Evolutionary conservation across 2,329 filamentous ascomycete genomes (phyloP).

Genomic region (Pezicula neosporulosa): DNA sequence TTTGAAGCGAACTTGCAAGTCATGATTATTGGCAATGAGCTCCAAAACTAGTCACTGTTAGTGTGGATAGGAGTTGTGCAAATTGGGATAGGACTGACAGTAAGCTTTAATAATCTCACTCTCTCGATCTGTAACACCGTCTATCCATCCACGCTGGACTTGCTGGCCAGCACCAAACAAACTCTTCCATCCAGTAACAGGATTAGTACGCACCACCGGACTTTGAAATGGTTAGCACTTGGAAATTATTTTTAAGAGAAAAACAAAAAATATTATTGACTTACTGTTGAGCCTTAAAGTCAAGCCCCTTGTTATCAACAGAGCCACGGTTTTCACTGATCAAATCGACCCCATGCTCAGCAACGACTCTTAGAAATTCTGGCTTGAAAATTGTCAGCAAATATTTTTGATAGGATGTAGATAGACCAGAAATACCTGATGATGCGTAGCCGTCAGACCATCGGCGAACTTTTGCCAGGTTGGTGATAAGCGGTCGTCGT

Average conservation of each 20-base stretch:
- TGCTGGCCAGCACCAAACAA: constrained; percentile 36
- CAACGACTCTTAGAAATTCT: constrained; percentile 13
- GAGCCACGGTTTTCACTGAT: constrained; percentile 45
- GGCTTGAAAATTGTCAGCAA: constrained; percentile 3
- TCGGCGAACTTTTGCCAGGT: constrained; percentile 11
- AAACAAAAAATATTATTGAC: neutral
- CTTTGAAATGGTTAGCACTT: constrained; percentile 1
- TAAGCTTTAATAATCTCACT: constrained; percentile 34
- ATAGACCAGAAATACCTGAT: constrained; percentile 5
- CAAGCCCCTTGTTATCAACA: constrained; percentile 13
- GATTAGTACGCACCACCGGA: constrained; percentile 57
- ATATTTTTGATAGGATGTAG: too few relatives aligned
- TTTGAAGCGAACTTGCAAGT: constrained; percentile 51
- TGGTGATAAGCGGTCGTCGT: constrained; percentile 8
- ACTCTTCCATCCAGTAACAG: constrained; percentile 50
- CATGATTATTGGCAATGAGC: constrained; percentile 51
- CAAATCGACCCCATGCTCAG: constrained; percentile 30
- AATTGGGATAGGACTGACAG: constrained; percentile 3
- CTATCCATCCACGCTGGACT: constrained; percentile 48
- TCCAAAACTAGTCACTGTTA: constrained; percentile 28
- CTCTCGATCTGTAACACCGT: constrained; percentile 50
- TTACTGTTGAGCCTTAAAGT: constrained; percentile 37
- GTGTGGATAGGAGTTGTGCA: neutral
- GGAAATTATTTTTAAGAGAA: neutral
- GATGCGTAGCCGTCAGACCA: constrained; percentile 13